Conservation (phyloP, 768 basidiomycete genomes). For the Trametes villosa region DNA sequence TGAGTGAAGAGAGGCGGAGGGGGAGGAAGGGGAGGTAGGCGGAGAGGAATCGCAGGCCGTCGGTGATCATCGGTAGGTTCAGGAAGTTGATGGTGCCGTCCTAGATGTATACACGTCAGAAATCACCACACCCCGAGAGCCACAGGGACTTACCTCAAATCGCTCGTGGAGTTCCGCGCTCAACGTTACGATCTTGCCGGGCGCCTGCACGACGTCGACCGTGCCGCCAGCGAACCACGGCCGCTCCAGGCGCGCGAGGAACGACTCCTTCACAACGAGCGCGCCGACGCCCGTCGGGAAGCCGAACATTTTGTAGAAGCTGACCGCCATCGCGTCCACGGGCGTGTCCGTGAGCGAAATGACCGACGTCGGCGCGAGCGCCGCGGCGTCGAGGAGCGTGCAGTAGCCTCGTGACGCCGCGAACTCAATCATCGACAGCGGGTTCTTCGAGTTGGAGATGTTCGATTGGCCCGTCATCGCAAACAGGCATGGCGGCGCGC, state of each 20-base stretch:
- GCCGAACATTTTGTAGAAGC: slow-evolving; percentile 92
- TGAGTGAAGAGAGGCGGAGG: slow-evolving; percentile 70
- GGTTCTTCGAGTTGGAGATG: slow-evolving; percentile 74
- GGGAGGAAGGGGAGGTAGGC: slow-evolving; percentile 82
- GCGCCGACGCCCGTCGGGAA: slow-evolving; percentile 87
- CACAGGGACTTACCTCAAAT: slow-evolving; percentile 63
- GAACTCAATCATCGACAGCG: slow-evolving; percentile 64
- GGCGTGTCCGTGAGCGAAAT: slow-evolving; percentile 68
- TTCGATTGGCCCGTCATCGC: slow-evolving; percentile 84
- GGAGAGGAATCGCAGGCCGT: slow-evolving; percentile 76
- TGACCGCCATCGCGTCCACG: slow-evolving; percentile 82
- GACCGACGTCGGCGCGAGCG: slow-evolving; percentile 71
- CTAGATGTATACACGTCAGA: slow-evolving; percentile 40
- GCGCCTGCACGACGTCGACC: slow-evolving; percentile 83
- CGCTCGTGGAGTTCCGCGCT: slow-evolving; percentile 65
- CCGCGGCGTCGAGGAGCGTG: slow-evolving; percentile 82
- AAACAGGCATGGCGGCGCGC: slow-evolving; percentile 61
- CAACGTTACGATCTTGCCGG: slow-evolving; percentile 69
- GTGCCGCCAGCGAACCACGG: slow-evolving; percentile 89
- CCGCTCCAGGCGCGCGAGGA: slow-evolving; percentile 60
- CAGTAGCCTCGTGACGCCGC: slow-evolving; percentile 72
- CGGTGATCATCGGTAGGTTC: slow-evolving; percentile 74
- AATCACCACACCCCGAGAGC: background rate
- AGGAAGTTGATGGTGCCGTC: slow-evolving; percentile 88
- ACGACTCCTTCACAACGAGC: slow-evolving; percentile 72